These are phyloP conservation scores for Teratosphaeria viscida DNA, from an alignment of 2,329 filamentous ascomycete species.

Conservation along the genomic window DNA sequence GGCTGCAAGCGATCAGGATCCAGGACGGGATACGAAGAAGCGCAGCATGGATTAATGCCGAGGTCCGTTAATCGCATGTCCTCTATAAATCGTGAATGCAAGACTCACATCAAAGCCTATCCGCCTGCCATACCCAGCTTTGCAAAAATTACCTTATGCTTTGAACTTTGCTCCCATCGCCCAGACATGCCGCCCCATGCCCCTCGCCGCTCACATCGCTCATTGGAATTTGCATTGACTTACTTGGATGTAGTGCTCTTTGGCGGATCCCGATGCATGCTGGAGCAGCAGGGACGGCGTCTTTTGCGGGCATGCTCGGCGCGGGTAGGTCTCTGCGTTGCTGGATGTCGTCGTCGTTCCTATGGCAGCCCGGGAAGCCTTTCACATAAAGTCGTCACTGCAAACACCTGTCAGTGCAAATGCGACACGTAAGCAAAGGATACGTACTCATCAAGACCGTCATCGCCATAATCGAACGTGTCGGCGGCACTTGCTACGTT, in stretches of 20 bases:
- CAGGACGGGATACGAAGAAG: not conserved
- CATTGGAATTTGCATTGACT: not conserved
- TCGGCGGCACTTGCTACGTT: constrained; percentile 51
- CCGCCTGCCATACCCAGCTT: not conserved
- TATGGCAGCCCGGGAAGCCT: not conserved
- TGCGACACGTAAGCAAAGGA: not conserved
- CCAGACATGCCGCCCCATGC: not conserved
- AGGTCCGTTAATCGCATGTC: not conserved
- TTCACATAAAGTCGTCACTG: constrained; percentile 66
- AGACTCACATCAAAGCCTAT: not conserved
- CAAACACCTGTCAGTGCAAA: not conserved
- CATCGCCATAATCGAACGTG: constrained; percentile 68
- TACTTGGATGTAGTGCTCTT: not conserved
- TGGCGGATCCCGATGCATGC: not conserved
- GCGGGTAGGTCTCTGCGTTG: not conserved
- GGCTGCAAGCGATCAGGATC: not conserved
- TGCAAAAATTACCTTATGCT: not conserved
- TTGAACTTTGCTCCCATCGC: not conserved
- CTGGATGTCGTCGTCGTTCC: not conserved
- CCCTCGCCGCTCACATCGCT: not conserved
- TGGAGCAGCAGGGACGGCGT: not conserved
- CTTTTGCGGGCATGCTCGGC: not conserved
- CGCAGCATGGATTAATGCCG: not conserved
- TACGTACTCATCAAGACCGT: constrained; percentile 72
- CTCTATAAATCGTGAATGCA: not conserved